Conservation (phyloP, 306 rosid genomes). For the Rubus parviflorus region DNA sequence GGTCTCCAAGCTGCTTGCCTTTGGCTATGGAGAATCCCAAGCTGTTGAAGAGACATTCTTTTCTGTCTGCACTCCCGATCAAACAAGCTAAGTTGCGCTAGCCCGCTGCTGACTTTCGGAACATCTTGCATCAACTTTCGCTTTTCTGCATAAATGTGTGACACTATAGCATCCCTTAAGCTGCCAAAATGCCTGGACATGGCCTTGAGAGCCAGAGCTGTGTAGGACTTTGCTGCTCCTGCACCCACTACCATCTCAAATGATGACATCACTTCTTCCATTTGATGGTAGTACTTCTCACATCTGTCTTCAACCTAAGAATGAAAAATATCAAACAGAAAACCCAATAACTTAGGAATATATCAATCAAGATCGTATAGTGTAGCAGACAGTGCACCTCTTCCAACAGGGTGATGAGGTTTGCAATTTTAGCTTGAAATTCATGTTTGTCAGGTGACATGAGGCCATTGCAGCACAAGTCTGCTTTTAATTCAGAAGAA, state of each 20-base stretch:
- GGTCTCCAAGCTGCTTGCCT: conserved; percentile 82
- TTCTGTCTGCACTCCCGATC: conserved; percentile 51
- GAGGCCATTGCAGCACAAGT: conserved; percentile 48
- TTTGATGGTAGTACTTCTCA: conserved; percentile 74
- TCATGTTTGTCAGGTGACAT: conserved; percentile 60
- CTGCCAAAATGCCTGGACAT: conserved; percentile 83
- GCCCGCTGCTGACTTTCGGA: conserved; percentile 50
- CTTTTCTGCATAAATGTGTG: conserved; percentile 55
- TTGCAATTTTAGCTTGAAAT: conserved; percentile 54
- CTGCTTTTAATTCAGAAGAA: conserved; percentile 59
- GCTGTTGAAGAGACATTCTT: conserved; percentile 62
- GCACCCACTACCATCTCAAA: conserved; percentile 71
- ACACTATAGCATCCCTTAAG: conserved; percentile 62
- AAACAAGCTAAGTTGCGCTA: conserved; percentile 66
- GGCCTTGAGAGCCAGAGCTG: conserved; percentile 80
- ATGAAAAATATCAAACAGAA: not conserved
- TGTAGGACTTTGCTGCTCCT: conserved; percentile 72
- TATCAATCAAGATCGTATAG: conserved; percentile 13
- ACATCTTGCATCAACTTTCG: conserved; percentile 58
- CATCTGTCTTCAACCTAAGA: conserved; percentile 66
- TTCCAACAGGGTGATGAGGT: conserved; percentile 61
- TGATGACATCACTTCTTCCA: conserved; percentile 64
- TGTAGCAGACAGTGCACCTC: conserved; percentile 42
- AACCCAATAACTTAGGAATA: not conserved
- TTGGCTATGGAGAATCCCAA: conserved; percentile 65